These are phyloP conservation scores for Suillus tomentosus DNA, from an alignment of 768 basidiomycete genomes.

Conservation along the genomic window DNA sequence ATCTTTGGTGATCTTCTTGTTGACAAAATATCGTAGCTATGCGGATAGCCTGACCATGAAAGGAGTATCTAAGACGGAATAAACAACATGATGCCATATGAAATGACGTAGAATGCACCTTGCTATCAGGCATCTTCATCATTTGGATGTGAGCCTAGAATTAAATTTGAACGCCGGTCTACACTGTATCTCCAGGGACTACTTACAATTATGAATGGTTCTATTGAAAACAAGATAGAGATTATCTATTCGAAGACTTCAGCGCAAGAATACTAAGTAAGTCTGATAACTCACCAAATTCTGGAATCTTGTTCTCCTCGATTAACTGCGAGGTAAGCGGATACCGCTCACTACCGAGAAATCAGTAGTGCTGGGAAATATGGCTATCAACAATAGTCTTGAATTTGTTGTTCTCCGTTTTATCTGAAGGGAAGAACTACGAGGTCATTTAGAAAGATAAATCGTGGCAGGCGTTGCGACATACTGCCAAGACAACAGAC, in stretches of 20 bases:
- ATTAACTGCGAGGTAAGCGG: constrained; percentile 97
- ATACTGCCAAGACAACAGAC: constrained; percentile 86
- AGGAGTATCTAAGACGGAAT: constrained; percentile 64
- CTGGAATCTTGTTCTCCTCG: constrained; percentile 97
- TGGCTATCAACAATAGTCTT: constrained; percentile 59
- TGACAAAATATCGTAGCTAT: constrained; percentile 93
- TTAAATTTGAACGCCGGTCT: constrained; percentile 6
- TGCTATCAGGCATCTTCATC: constrained; percentile 97
- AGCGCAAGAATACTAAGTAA: constrained; percentile 11
- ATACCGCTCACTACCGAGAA: constrained; percentile 78
- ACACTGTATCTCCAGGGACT: not conserved
- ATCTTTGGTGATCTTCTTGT: constrained; percentile 98
- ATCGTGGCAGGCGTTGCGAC: constrained; percentile 18
- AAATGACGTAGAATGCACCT: constrained; percentile 57
- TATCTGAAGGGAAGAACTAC: constrained; percentile 88
- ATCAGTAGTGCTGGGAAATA: constrained; percentile 56
- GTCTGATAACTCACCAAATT: constrained; percentile 69
- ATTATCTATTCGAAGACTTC: constrained; percentile 57
- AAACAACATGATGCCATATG: constrained; percentile 6
- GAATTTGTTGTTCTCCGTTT: constrained; percentile 77
- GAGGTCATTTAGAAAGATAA: constrained; percentile 10
- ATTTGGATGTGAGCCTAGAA: constrained; percentile 87
- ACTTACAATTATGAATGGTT: constrained; percentile 80
- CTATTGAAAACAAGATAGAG: constrained; percentile 94
- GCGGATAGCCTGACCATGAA: constrained; percentile 95